Evolutionary conservation across 2,329 filamentous ascomycete genomes (phyloP).

Genomic region (Grosmannia huntii): DNA sequence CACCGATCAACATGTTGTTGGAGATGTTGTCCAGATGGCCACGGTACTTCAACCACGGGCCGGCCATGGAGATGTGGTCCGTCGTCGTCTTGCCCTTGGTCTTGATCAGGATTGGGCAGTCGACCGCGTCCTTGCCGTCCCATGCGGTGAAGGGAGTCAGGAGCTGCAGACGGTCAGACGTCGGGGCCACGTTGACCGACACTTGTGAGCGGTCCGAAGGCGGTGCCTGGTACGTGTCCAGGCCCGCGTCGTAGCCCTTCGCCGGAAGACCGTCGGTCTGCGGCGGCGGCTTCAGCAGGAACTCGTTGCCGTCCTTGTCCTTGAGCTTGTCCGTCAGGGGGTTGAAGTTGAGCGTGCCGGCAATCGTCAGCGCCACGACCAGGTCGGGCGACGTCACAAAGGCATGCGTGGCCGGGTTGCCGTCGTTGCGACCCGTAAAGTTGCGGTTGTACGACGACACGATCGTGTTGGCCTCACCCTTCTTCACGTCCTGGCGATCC

Average conservation of each 20-base stretch:
- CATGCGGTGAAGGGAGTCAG: slow-evolving; percentile 84
- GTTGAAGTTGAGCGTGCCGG: slow-evolving; percentile 89
- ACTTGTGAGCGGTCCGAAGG: slow-evolving; percentile 68
- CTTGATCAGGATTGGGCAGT: slow-evolving; percentile 83
- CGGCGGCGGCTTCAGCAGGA: slow-evolving; percentile 53
- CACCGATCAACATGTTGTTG: slow-evolving; percentile 89
- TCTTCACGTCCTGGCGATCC: slow-evolving; percentile 77
- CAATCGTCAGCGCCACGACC: slow-evolving; percentile 90
- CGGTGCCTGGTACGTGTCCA: slow-evolving; percentile 62
- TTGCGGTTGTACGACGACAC: slow-evolving; percentile 98
- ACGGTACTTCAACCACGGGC: slow-evolving; percentile 98
- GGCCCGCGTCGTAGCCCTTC: slow-evolving; percentile 79
- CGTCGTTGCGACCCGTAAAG: slow-evolving; percentile 93
- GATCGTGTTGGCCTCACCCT: slow-evolving; percentile 86
- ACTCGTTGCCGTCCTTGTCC: slow-evolving; percentile 66
- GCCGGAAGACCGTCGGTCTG: slow-evolving; percentile 60
- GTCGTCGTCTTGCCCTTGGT: slow-evolving; percentile 97
- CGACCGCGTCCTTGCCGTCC: slow-evolving; percentile 64
- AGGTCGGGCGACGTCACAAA: slow-evolving; percentile 95
- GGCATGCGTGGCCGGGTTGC: slow-evolving; percentile 95
- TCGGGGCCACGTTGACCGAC: slow-evolving; percentile 70
- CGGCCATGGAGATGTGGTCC: slow-evolving; percentile 93
- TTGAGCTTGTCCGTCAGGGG: slow-evolving; percentile 79
- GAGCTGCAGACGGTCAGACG: slow-evolving; percentile 79
- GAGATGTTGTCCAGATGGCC: slow-evolving; percentile 96